phyloP scores from a whole-genome alignment of 2,329 filamentous ascomycete genomes.

The Alternaria sp. region DNA sequence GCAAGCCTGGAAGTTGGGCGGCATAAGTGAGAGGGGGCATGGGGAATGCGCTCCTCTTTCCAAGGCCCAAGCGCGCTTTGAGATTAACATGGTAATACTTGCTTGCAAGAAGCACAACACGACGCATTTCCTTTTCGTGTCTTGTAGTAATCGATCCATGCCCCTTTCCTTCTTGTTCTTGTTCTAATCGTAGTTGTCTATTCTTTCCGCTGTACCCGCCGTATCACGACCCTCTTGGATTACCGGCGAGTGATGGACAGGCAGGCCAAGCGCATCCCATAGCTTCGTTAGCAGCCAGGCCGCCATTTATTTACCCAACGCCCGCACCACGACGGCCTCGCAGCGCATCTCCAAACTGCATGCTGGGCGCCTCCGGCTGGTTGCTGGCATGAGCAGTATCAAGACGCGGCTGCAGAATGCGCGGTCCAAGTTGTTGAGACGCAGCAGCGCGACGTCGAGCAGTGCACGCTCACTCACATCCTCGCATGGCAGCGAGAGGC shows the following conservation, averaged over 20 bases:
- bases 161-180: constrained; percentile 6
- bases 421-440: constrained; percentile 37
- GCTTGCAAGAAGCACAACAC: constrained; percentile 16
- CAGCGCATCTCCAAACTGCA: constrained; percentile 15
- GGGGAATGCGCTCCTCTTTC: neutral
- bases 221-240: constrained; percentile 5
- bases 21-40: neutral
- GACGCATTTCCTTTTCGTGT: constrained; percentile 12
- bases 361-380: constrained; percentile 27
- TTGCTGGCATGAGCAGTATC: constrained; percentile 43
- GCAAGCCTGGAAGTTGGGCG: constrained; percentile 9
- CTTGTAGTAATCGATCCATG: neutral
- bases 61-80: constrained; percentile 15
- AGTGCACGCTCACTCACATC: constrained; percentile 30
- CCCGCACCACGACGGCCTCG: constrained; percentile 3
- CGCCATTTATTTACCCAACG: neutral
- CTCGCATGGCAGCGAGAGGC: constrained; percentile 34
- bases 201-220: constrained; percentile 3
- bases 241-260: neutral
- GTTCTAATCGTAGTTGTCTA: neutral
- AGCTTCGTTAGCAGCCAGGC: neutral
- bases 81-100: constrained; percentile 16
- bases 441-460: constrained; percentile 36
- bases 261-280: neutral
- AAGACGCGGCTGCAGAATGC: constrained; percentile 42